phyloP scores from a whole-genome alignment of 2,329 filamentous ascomycete species.

The Bimuria novae-zelandiae region DNA sequence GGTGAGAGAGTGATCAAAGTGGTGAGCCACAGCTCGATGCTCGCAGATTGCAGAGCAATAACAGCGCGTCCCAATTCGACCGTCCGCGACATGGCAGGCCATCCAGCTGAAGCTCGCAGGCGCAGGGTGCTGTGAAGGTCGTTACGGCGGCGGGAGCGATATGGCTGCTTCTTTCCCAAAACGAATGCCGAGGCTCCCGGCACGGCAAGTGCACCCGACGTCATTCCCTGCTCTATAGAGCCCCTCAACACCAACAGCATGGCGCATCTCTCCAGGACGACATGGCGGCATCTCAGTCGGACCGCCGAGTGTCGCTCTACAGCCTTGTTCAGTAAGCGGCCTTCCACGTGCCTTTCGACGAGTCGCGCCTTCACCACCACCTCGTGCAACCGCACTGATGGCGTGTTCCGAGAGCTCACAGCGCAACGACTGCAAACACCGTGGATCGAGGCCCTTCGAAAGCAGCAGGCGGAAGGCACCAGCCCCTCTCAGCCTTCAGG shows the following conservation, averaged over 20 bases:
- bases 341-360: not conserved
- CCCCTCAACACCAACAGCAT: constrained; percentile 20
- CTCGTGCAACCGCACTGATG: constrained; percentile 52
- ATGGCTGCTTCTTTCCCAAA: not conserved
- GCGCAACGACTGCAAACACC: constrained; percentile 60
- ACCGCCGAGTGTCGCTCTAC: constrained; percentile 8
- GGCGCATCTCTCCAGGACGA: constrained; percentile 23
- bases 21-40: constrained; percentile 43
- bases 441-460: constrained; percentile 68
- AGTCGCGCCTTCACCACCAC: constrained; percentile 24
- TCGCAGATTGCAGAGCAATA: constrained; percentile 25
- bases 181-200: constrained; percentile 24
- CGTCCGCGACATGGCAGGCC: constrained; percentile 27
- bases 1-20: constrained; percentile 43
- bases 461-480: constrained; percentile 51
- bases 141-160: constrained; percentile 4
- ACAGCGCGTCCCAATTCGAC: constrained; percentile 44
- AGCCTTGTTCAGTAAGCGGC: no score
- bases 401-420: constrained; percentile 62
- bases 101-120: constrained; percentile 3
- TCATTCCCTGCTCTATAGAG: constrained; percentile 16
- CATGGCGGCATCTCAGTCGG: constrained; percentile 23
- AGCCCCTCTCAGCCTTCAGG: constrained; percentile 37
- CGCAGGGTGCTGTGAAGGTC: constrained; percentile 2
- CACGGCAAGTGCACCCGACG: constrained; percentile 25